Evolutionary conservation across 768 basidiomycete genomes (phyloP).

Genomic region (Rhodotorula kratochvilovae): DNA sequence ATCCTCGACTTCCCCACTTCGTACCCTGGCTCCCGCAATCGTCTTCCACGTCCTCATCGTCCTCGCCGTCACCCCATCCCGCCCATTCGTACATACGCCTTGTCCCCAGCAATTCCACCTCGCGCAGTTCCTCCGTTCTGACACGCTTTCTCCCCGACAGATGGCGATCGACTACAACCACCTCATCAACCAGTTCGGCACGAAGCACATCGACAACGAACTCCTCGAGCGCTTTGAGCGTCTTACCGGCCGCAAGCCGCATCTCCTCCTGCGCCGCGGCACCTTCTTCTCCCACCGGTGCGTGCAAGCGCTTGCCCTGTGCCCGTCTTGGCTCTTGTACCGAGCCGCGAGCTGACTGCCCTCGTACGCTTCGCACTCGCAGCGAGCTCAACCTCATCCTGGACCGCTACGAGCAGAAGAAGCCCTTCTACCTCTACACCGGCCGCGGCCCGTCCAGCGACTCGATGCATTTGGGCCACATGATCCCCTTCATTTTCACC

Average conservation of each 20-base stretch:
- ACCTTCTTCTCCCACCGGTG: slow-evolving; percentile 98
- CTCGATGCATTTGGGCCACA: slow-evolving; percentile 95
- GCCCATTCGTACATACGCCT: neutral
- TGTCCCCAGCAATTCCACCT: neutral
- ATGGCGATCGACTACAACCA: slow-evolving; percentile 94
- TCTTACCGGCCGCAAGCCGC: slow-evolving; percentile 80
- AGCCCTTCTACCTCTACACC: slow-evolving; percentile 97
- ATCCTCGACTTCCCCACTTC: neutral
- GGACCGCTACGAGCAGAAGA: slow-evolving; percentile 90
- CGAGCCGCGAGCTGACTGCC: no score
- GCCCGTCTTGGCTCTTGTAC: neutral
- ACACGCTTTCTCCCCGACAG: slow-evolving; percentile 3
- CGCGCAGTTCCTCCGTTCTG: neutral
- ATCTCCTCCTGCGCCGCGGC: slow-evolving; percentile 78
- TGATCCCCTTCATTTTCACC: slow-evolving; percentile 95
- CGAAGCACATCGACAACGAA: slow-evolving; percentile 67
- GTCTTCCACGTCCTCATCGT: no score
- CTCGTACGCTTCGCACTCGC: neutral
- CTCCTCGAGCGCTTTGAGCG: slow-evolving; percentile 83
- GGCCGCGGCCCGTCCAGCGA: slow-evolving; percentile 94
- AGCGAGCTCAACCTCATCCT: slow-evolving; percentile 92
- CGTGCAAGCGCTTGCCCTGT: slow-evolving; percentile 39
- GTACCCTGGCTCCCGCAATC: no score
- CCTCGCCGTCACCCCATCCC: neutral
- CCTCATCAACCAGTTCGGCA: slow-evolving; percentile 88